Percentiles rank a stretch among this genome's conserved stretches.
phyloP scores from a whole-genome alignment of 2,329 filamentous ascomycete genomes.

The Colletotrichum somersetense region DNA sequence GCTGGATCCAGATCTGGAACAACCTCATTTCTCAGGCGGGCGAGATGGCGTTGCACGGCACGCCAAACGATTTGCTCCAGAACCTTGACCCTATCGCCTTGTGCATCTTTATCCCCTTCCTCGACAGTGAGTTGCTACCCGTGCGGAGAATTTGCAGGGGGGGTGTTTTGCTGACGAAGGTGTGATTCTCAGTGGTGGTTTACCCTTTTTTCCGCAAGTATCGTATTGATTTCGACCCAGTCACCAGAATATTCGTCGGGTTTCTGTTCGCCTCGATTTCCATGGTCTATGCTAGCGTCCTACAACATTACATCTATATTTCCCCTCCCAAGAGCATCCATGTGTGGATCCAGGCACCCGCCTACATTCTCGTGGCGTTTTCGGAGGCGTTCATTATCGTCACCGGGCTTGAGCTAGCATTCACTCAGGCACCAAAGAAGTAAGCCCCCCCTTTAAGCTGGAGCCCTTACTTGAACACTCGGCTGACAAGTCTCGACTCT shows the following conservation, averaged over 20 bases:
- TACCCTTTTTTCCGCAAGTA: conserved; percentile 44
- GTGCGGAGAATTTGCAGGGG: not conserved
- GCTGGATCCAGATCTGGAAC: conserved; percentile 49
- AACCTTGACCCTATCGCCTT: conserved; percentile 48
- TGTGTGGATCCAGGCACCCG: conserved; percentile 67
- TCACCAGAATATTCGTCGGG: conserved; percentile 44
- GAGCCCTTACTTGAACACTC: not conserved
- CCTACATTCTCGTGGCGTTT: conserved; percentile 68
- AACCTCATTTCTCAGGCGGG: conserved; percentile 50
- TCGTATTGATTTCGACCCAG: conserved; percentile 44
- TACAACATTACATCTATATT: conserved; percentile 45
- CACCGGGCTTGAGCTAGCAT: conserved; percentile 79
- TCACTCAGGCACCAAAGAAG: conserved; percentile 73
- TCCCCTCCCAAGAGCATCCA: conserved; percentile 55
- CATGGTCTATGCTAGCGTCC: conserved; percentile 45
- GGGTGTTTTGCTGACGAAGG: not conserved
- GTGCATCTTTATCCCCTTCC: conserved; percentile 47
- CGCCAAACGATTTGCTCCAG: conserved; percentile 48
- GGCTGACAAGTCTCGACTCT: not conserved
- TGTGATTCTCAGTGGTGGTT: conserved; percentile 24
- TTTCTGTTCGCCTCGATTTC: conserved; percentile 45
- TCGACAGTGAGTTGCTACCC: conserved; percentile 41
- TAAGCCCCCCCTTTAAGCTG: not conserved
- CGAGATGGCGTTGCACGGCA: conserved; percentile 44
- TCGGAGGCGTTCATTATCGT: conserved; percentile 75